Base-by-base conservation (phyloP, 2,329 filamentous ascomycete genomes). In the Alternaria sp. region DNA sequence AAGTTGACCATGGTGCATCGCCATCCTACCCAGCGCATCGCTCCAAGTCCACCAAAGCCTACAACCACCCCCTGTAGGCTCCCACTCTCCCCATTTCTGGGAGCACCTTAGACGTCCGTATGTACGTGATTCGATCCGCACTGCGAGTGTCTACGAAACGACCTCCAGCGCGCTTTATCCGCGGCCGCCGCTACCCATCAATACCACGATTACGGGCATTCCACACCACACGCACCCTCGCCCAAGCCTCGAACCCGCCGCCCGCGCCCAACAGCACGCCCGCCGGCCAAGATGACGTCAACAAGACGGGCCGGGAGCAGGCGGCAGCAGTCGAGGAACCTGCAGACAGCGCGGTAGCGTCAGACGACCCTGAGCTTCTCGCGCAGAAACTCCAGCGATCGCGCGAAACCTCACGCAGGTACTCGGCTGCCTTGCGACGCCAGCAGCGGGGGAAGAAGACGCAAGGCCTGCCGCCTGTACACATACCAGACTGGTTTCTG, bases 401-500 rank as follows among this genome's bases (percentile, higher is more conserved):
- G 23, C 68, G 70, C 29, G 74, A 77, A 54, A 68, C 71, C 49
- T 67, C 72, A 7, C 70, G 75, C 28, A 61, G 72, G 40, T 77
- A 77, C 49, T 67, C 72, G 24, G 72, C 74, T 14, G 74, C 74
- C 40, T 60, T 77, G 57, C 69, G 72, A 29, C 72, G 76, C 10
- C 68, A 75, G 24, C 72, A 75, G 52, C 61, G 73, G 33, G 66
- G 68, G 29, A 75, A 73, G 50, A 74, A 75, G 48, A 60, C 69
- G 0, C 66, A 73, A 33, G 75, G 72, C 13, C 62, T 77, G 13
- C 75, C 76, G 44, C 78, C 78, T 21, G 72, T 80, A 4, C 78
- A 82, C 49, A 76, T 90, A 13, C 86, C 88, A 0, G 74, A 80
- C 55, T 83, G 81, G 74, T 90, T 90, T 61, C 74, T 86, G 52